Base-by-base conservation (phyloP, 2,329 filamentous ascomycete species). In the Aspergillus costaricaensis region DNA sequence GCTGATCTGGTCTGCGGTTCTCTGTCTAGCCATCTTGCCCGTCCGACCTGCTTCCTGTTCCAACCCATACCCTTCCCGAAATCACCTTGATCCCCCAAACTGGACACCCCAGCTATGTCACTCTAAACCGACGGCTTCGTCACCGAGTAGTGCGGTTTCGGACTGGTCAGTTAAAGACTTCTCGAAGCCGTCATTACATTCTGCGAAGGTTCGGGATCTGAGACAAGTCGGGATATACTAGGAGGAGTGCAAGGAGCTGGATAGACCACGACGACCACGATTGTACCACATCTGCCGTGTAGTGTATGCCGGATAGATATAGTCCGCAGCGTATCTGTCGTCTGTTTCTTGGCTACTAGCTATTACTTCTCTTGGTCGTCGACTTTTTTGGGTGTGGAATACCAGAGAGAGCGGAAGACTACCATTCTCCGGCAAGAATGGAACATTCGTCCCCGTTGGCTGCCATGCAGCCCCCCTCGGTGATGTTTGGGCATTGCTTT, bases 371-470 rank as follows among this genome's bases (percentile, higher is more conserved):
- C 10, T 32, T 30, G 15, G 25, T 30, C 23, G 47, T 50, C 47
- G 47, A 50, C 47, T 44, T 17, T 30, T 15, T 43, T 53, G 53
- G 53, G 27, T 27, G 50, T 44, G 41, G 10, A 44, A 44, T 14
- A 21, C 57, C 48, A 55, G 36, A 41, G 32, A 36, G 12, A 38
- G 19, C 47, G 54, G 57, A 50, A 27, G 39, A 53, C 49, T 41
- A 56, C 21, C 21, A 32, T 56, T 50, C 23, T 69, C 63, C 57
- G 55, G 53, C 55, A 36, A 62, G 53, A 72, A 97, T 98, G 92
- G 92, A 96, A 80, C 89, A 91, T 66, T 97, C 94, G 48, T 98
- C 95, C 70, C 95, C 95, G 50, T 81, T 98, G 74, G 94, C 94
- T 77, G 92, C 94, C 59, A 91, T 98, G 88, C 92, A 92, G 81